phyloP scores from a whole-genome alignment of 2,329 filamentous ascomycete species.

The Phialocephala subalpina region DNA sequence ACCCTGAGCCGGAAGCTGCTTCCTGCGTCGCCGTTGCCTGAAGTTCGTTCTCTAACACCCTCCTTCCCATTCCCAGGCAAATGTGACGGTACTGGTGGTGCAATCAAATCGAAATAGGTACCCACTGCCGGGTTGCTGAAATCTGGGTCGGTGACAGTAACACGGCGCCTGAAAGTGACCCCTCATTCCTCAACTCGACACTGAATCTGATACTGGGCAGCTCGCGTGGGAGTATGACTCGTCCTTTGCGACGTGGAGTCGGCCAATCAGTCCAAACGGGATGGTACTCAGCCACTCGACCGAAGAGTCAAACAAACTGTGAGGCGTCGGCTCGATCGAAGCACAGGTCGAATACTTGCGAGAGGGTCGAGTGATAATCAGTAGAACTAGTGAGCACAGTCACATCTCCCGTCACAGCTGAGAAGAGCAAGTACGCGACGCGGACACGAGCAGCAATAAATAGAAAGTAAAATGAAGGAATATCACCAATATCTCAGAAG shows the following conservation, averaged over 20 bases:
- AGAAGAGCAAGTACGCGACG: neutral
- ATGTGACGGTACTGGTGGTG: neutral
- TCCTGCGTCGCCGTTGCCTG: constrained; percentile 12
- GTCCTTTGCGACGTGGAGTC: constrained; percentile 26
- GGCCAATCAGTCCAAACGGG: constrained; percentile 20
- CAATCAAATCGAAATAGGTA: constrained; percentile 15
- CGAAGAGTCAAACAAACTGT: constrained; percentile 19
- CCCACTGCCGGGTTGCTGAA: neutral
- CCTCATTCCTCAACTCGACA: constrained; percentile 28
- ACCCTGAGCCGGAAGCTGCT: constrained; percentile 6
- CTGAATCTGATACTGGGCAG: constrained; percentile 27
- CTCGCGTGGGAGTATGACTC: constrained; percentile 29
- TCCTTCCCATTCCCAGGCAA: neutral
- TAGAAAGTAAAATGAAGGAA: constrained; percentile 10
- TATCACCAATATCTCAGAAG: constrained; percentile 3
- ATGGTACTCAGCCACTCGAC: constrained; percentile 20
- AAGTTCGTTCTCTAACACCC: constrained; percentile 10
- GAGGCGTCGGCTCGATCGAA: constrained; percentile 24
- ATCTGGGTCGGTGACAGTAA: neutral
- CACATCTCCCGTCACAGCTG: neutral
- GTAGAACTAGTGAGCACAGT: neutral
- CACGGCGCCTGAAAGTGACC: constrained; percentile 30
- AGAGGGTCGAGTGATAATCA: neutral
- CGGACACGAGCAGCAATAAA: neutral
- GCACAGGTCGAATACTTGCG: neutral